Evolutionary conservation across 257 asterid species (phyloP).

Genomic region (Cinchona pubescens): DNA sequence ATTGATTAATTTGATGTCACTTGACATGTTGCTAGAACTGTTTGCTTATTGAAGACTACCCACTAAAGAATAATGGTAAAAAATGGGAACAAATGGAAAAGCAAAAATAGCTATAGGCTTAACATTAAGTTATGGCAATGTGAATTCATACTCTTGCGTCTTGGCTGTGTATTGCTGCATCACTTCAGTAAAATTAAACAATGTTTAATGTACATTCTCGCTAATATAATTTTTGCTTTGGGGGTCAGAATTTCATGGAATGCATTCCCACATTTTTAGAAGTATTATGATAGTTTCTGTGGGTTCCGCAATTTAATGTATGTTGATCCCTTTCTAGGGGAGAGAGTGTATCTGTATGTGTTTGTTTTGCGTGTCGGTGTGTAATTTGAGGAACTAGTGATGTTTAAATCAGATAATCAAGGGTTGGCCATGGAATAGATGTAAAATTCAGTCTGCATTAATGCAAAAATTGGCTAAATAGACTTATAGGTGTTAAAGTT

Average conservation of each 20-base stretch:
- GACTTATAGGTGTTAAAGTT: too few species aligned
- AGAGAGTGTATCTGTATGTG: too few species aligned
- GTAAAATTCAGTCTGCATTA: not conserved
- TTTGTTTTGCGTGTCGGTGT: too few species aligned
- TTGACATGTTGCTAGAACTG: not conserved
- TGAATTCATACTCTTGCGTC: not conserved
- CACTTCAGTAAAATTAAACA: too few species aligned
- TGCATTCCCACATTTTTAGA: not conserved
- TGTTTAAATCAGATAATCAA: not conserved
- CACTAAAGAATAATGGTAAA: not conserved
- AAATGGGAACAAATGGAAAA: not conserved
- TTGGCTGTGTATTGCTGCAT: not conserved
- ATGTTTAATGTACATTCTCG: not conserved
- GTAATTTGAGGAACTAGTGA: not conserved
- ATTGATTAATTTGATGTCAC: conserved; percentile 4
- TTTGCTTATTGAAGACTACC: not conserved
- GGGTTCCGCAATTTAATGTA: too few species aligned
- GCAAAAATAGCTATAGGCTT: not conserved
- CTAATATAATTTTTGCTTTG: not conserved
- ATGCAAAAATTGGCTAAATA: not conserved
- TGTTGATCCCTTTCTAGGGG: not conserved
- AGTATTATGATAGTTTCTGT: not conserved
- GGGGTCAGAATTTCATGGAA: conserved; percentile 1
- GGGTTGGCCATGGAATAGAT: not conserved
- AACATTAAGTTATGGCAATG: not conserved